These are phyloP conservation scores for Microcyclosporella mali DNA, from an alignment of 2,329 filamentous ascomycete genomes.

Conservation along the genomic window DNA sequence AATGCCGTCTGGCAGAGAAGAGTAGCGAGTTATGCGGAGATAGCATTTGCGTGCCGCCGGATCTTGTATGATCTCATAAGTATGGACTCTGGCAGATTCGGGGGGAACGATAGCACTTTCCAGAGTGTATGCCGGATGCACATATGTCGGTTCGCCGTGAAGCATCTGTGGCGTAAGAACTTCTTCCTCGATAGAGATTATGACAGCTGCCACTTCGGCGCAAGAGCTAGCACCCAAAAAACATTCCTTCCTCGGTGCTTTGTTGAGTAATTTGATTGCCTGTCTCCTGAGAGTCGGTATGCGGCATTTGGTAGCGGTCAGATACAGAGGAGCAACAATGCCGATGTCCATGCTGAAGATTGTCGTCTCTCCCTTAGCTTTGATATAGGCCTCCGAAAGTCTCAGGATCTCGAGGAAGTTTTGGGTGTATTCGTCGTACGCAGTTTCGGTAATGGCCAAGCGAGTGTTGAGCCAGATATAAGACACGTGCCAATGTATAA, in stretches of 20 bases:
- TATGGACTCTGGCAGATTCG: slow-evolving; percentile 12
- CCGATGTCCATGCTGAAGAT: slow-evolving; percentile 23
- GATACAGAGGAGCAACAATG: slow-evolving; percentile 15
- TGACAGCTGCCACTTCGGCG: slow-evolving; percentile 12
- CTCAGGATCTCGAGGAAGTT: slow-evolving; percentile 19
- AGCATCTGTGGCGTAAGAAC: slow-evolving; percentile 1
- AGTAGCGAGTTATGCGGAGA: slow-evolving; percentile 13
- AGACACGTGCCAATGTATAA: slow-evolving; percentile 18
- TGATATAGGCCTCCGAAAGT: slow-evolving; percentile 12
- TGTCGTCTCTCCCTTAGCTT: slow-evolving; percentile 6
- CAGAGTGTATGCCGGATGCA: slow-evolving; percentile 2
- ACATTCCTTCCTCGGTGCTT: slow-evolving; percentile 20
- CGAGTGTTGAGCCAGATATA: slow-evolving; percentile 18
- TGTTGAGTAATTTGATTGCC: slow-evolving; percentile 18
- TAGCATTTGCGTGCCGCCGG: slow-evolving; percentile 9
- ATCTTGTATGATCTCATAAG: slow-evolving; percentile 12
- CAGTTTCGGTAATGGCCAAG: slow-evolving; percentile 9
- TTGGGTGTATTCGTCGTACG: slow-evolving; percentile 19
- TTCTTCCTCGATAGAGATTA: slow-evolving; percentile 23
- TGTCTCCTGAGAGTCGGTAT: slow-evolving; percentile 17
- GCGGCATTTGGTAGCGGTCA: slow-evolving; percentile 22
- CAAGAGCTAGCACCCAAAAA: slow-evolving; percentile 18
- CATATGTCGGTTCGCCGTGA: no score
- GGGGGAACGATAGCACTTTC: slow-evolving; percentile 10
- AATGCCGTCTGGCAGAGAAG: slow-evolving; percentile 2